Base-by-base conservation (phyloP, 2,329 filamentous ascomycete genomes). In the Paracoccidioides lutzii region DNA sequence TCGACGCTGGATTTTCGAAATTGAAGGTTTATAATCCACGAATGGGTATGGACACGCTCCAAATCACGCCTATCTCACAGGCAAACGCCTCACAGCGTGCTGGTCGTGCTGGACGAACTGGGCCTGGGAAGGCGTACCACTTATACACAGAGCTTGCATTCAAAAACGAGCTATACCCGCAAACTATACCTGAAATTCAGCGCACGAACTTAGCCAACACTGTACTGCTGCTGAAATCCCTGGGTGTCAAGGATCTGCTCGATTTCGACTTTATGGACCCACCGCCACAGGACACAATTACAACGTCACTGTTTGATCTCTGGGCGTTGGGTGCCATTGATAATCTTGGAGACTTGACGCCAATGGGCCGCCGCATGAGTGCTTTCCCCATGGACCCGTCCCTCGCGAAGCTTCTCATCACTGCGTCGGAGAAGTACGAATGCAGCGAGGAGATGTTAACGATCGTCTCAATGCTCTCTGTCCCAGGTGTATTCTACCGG, bases 191-290 rank as follows among this genome's bases (percentile, higher is more conserved):
- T 0, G 93, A 98, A 67, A 97, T 98, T 44, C 93, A 98, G 71
- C 82, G 93, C 15, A 98, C 93, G 0, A 98, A 97, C 64, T 81
- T 98, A 1, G 85, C 89, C 65, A 97, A 97, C 64, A 97, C 90
- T 0, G 91, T 98, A 3, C 78, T 98, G 12, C 81, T 98, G 51
- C 79, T 98, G 49, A 98, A 98, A 67, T 95, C 89, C 0, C 80
- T 98, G 0, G 93, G 93, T 0, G 91, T 98, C 15, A 91, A 88
- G 66, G 90, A 98, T 62, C 77, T 98, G 8, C 74, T 98, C 0
- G 91, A 98, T 69, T 98, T 98, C 66, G 90, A 97, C 69, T 98
- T 98, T 64, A 97, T 98, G 91, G 93, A 98, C 63, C 93, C 93
- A 1, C 93, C 93, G 5, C 93, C 93, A 0, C 93, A 98, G 71